Evolutionary conservation across 768 basidiomycete genomes (phyloP).

Genomic region (Mycena epipterygia): DNA sequence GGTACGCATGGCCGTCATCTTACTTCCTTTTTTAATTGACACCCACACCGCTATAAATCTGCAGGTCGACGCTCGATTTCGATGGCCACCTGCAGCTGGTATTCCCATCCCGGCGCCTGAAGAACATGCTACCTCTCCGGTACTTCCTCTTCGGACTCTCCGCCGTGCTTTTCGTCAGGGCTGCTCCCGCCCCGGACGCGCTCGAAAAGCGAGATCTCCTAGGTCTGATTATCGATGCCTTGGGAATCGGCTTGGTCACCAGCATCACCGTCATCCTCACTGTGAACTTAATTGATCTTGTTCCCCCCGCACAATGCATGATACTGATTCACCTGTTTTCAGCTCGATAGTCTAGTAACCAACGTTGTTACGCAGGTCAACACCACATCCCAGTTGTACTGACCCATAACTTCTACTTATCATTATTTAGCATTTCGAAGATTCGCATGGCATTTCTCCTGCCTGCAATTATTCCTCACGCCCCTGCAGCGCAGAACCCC

Average conservation of each 20-base stretch:
- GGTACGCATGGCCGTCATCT: too few species aligned
- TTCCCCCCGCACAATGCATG: neutral
- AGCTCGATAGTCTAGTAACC: slow-evolving; percentile 51
- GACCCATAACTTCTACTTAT: slow-evolving; percentile 53
- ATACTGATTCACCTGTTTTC: neutral
- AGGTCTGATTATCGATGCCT: slow-evolving; percentile 54
- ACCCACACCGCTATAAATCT: neutral
- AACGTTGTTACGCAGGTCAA: slow-evolving; percentile 52
- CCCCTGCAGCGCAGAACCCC: slow-evolving; percentile 54
- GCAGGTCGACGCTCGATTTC: neutral
- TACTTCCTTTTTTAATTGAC: too few species aligned
- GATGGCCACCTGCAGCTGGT: neutral
- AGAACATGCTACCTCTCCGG: neutral
- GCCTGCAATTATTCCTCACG: neutral
- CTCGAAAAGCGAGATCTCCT: slow-evolving; percentile 43
- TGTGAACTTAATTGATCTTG: slow-evolving; percentile 40
- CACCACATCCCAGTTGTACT: neutral
- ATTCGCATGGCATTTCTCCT: slow-evolving; percentile 21
- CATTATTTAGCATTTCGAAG: slow-evolving; percentile 52
- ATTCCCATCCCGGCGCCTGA: neutral
- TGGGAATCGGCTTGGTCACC: slow-evolving; percentile 55
- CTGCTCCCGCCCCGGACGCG: slow-evolving; percentile 35
- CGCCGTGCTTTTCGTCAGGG: slow-evolving; percentile 40
- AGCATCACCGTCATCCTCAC: slow-evolving; percentile 53
- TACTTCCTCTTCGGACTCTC: slow-evolving; percentile 41